Percentiles rank a stretch among this genome's conserved stretches.
Evolutionary conservation across 202 grass and related monocot species (phyloP).

Genomic region (Brachypodium distachyon): DNA sequence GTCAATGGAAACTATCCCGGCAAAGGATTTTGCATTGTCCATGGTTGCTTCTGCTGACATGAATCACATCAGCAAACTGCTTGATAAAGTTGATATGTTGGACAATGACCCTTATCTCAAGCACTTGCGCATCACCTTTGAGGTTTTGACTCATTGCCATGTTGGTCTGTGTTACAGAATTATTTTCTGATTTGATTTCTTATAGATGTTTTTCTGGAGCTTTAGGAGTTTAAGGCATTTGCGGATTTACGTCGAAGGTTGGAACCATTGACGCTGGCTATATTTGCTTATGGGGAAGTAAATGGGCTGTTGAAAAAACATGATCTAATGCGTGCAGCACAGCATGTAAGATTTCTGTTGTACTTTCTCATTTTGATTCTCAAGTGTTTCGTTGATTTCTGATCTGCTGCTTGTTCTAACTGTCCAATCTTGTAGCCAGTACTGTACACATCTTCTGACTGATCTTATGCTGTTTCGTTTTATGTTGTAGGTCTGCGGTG

Average conservation of each 20-base stretch:
- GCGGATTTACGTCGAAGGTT: slow-evolving; percentile 70
- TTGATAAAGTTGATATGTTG: slow-evolving; percentile 59
- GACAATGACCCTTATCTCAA: slow-evolving; percentile 44
- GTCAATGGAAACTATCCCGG: slow-evolving; percentile 56
- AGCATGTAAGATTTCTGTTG: slow-evolving; percentile 41
- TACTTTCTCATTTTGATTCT: background rate
- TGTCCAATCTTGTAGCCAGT: background rate
- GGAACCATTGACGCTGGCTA: slow-evolving; percentile 54
- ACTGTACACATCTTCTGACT: background rate
- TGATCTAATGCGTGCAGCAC: slow-evolving; percentile 73
- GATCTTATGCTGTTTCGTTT: background rate
- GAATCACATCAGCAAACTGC: slow-evolving; percentile 73
- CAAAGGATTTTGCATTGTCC: slow-evolving; percentile 84
- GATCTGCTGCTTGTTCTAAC: background rate
- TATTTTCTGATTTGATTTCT: slow-evolving; percentile 1
- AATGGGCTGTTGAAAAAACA: slow-evolving; percentile 71
- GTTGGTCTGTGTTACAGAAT: background rate
- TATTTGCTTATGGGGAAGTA: slow-evolving; percentile 79
- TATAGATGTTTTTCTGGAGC: background rate
- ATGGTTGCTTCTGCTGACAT: slow-evolving; percentile 90
- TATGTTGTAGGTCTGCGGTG: slow-evolving; percentile 58
- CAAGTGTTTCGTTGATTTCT: background rate
- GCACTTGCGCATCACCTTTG: slow-evolving; percentile 62
- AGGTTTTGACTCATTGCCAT: slow-evolving; percentile 39
- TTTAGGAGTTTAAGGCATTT: slow-evolving; percentile 89